Base-by-base conservation (phyloP, 306 rosid species). In the Carpinus viminea region DNA sequence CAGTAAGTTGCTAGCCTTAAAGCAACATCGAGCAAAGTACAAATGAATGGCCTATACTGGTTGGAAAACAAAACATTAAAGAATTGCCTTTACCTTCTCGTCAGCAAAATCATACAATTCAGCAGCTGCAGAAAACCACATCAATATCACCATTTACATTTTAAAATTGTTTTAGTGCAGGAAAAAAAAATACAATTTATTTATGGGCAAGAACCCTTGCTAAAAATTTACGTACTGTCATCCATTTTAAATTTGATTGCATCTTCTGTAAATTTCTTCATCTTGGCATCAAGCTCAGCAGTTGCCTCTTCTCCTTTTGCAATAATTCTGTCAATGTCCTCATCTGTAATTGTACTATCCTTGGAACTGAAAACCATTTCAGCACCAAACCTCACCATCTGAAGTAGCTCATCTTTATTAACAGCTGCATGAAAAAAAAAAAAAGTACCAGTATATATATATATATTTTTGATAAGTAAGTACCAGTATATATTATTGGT, bases 361-460 rank as follows among this genome's bases (percentile, higher is more conserved):
- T 91, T 93, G 88, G 98, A 95, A 85, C 99, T 95, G 78, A 93
- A 95, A 80, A 95, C 99, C 99, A 95, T 95, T 88, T 95, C 99
- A 76, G 99, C 99, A 72, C 99, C 99, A 79, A 93, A 95, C 80
- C 97, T 93, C 85, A 95, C 98, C 98, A 92, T 95, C 81, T 92
- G 98, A 83, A 95, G 98, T 74, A 95, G 87, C 61, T 95, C 99
- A 77, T 95, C 98, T 82, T 92, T 95, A 86, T 95, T 95, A 43
- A 95, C 98, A 89, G 98, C 99, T 95, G 95, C 88, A 85, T 53
- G 34, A 26, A 48, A 7, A 16, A 10, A 38, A 28, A 68, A 84
- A 13, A n/a, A 83, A 17, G 45, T 26, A 72, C 61, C 52, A 45
- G 50, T 51, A 75, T 56, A 57, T 13, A 74, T 72, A n/a, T n/a